Conservation (phyloP, 352 stramenopile genomes). For the Pythium apleroticum region DNA sequence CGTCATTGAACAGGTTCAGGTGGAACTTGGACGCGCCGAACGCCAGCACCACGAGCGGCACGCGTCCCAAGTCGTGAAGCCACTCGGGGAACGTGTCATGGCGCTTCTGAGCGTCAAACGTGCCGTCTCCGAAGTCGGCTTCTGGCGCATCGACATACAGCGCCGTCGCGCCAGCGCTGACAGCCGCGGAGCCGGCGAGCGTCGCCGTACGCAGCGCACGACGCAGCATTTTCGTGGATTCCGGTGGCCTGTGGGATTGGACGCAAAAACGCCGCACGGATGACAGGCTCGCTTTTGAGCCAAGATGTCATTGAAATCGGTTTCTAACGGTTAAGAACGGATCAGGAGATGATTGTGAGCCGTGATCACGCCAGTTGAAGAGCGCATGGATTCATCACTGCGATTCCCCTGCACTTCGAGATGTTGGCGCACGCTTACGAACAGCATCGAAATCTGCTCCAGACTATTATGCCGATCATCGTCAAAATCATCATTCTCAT, state of each 20-base stretch:
- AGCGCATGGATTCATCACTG: too few relatives aligned
- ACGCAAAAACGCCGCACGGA: background rate
- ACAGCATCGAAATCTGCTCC: background rate
- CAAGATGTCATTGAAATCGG: background rate
- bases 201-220: background rate
- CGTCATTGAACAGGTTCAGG: constrained; percentile 1
- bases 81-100: background rate
- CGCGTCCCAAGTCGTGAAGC: background rate
- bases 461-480: background rate
- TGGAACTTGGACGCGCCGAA: constrained; percentile 1
- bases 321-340: background rate
- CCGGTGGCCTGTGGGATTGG: background rate
- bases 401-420: background rate
- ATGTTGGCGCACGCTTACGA: background rate
- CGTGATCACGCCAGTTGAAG: background rate
- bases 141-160: background rate
- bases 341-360: background rate
- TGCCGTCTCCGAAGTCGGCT: background rate
- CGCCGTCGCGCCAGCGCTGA: background rate
- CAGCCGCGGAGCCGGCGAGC: background rate
- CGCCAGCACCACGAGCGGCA: background rate
- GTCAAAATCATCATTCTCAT: too few relatives aligned
- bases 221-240: background rate
- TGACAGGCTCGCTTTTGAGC: background rate
- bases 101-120: background rate